A percentile compares a stretch with the other conserved stretches of the same genome.
These are phyloP conservation scores for Apiospora arundinis DNA, from an alignment of 2,329 filamentous ascomycete species.

Conservation along the genomic window DNA sequence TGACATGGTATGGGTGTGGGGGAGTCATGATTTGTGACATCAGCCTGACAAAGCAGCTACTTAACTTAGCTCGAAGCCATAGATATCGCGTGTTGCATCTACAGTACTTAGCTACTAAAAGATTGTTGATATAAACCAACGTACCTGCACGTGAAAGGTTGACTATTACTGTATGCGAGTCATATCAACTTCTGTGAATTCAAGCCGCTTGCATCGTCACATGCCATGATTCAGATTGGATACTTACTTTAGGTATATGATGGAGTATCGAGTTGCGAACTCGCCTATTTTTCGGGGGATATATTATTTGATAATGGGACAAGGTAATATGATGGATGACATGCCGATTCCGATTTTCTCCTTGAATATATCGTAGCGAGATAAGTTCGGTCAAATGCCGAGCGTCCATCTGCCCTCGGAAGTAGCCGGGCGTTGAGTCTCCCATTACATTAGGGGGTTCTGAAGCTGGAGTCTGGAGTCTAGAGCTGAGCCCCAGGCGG, in stretches of 20 bases:
- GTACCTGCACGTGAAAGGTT: neutral
- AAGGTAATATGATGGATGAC: neutral
- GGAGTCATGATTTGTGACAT: constrained; percentile 8
- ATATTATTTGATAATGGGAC: too few species aligned
- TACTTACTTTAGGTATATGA: too few species aligned
- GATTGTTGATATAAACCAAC: neutral
- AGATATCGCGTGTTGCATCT: neutral
- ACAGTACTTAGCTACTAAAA: neutral
- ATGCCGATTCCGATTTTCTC: neutral
- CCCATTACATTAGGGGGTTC: neutral
- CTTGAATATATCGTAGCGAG: neutral
- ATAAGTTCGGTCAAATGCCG: neutral
- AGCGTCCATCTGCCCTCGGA: neutral
- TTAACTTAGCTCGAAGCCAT: neutral
- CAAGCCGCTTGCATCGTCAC: too few species aligned
- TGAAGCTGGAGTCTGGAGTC: neutral
- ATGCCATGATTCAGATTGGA: too few species aligned
- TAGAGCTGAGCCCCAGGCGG: constrained; percentile 6
- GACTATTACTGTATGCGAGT: too few species aligned
- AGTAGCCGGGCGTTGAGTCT: neutral
- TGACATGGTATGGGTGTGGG: neutral
- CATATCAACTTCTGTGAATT: too few species aligned
- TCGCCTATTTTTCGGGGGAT: neutral
- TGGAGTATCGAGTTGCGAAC: neutral
- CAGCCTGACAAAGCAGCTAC: constrained; percentile 1